Evolutionary conservation across 768 basidiomycete species (phyloP).

Genomic region (Lentinula sp.): DNA sequence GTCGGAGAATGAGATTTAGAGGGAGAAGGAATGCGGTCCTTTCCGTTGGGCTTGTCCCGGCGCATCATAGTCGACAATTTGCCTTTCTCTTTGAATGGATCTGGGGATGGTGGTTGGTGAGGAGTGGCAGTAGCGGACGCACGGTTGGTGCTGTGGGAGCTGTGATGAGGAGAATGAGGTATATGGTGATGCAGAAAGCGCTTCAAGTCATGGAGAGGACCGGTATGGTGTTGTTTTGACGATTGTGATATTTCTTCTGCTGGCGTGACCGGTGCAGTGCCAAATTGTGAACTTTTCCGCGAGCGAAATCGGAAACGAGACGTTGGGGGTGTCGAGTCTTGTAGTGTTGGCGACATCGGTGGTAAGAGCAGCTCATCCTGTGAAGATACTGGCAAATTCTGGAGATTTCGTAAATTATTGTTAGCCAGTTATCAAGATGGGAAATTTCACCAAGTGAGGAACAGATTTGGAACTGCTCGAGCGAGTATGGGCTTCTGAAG

Average conservation of each 20-base stretch:
- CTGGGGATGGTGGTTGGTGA: slow-evolving; percentile 21
- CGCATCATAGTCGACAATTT: slow-evolving; percentile 19
- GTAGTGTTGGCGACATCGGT: slow-evolving; percentile 11
- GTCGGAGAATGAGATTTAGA: slow-evolving; percentile 15
- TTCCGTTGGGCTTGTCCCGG: slow-evolving; percentile 30
- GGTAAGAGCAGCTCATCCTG: slow-evolving; percentile 4
- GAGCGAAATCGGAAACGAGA: slow-evolving; percentile 21
- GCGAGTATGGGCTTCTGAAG: not conserved
- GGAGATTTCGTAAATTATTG: not conserved
- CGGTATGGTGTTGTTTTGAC: slow-evolving; percentile 22
- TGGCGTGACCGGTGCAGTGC: slow-evolving; percentile 12
- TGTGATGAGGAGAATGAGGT: slow-evolving; percentile 30
- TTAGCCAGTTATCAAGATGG: not conserved
- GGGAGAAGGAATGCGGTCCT: slow-evolving; percentile 38
- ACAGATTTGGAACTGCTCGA: slow-evolving; percentile 1
- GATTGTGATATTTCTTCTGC: slow-evolving; percentile 10
- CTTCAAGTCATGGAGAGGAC: slow-evolving; percentile 84
- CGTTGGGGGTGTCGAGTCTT: slow-evolving; percentile 10
- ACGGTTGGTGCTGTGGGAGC: slow-evolving; percentile 16
- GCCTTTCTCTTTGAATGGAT: not conserved
- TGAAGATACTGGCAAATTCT: not conserved
- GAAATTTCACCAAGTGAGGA: slow-evolving; percentile 1
- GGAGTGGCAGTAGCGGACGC: slow-evolving; percentile 17
- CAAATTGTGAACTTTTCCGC: not conserved
- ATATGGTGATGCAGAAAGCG: slow-evolving; percentile 94